Evolutionary conservation across 257 asterid species (phyloP).

Genomic region (Coffea canephora): DNA sequence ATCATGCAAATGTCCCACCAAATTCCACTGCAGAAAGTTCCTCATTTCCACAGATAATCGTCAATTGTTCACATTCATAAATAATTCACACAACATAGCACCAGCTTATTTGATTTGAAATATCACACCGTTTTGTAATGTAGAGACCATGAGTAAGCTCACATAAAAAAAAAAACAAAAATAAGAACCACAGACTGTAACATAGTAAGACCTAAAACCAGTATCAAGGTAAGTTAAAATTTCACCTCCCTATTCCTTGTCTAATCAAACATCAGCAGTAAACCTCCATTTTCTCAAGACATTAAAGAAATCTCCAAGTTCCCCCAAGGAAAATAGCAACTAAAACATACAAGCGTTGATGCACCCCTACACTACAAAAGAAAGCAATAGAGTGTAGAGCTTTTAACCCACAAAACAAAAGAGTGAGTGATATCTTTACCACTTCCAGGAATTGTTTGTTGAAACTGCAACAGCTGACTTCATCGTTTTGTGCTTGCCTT

Average conservation of each 20-base stretch:
- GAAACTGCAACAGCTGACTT: no score
- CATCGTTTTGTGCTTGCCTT: no score
- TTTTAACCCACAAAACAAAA: no score
- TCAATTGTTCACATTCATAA: not conserved
- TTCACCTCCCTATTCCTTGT: not conserved
- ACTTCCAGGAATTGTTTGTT: no score
- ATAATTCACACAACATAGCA: not conserved
- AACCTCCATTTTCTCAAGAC: no score
- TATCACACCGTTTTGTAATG: not conserved
- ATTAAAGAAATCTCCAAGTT: no score
- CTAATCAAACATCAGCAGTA: no score
- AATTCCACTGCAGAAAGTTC: not conserved
- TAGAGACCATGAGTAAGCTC: not conserved
- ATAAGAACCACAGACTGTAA: not conserved
- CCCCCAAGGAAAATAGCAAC: not conserved
- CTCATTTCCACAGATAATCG: not conserved
- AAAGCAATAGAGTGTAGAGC: not conserved
- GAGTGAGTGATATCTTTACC: no score
- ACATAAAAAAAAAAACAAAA: not conserved
- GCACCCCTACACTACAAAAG: not conserved
- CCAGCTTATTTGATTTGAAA: not conserved
- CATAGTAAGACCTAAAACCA: not conserved
- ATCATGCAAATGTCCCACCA: not conserved
- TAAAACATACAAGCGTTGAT: not conserved
- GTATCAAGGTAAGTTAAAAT: not conserved